Conservation (phyloP, 306 rosid species). For the Calophaca sinica region DNA sequence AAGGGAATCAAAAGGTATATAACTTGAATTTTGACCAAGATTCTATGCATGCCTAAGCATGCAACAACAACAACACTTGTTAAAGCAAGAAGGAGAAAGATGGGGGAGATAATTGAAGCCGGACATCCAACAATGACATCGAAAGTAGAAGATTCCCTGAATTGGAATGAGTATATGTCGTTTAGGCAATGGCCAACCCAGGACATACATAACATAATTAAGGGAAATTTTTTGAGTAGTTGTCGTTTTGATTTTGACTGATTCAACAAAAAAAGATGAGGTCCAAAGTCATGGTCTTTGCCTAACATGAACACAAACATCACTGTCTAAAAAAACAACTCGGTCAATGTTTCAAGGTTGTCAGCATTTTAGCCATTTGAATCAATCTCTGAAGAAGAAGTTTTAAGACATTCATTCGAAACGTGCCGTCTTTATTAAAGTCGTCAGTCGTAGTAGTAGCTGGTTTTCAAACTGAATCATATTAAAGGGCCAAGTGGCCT, state of each 20-base stretch:
- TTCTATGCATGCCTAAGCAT: conserved; percentile 42
- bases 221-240: conserved; percentile 39
- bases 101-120: conserved; percentile 21
- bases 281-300: conserved; percentile 51
- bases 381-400: background rate
- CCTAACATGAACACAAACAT: conserved; percentile 51
- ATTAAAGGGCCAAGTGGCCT: conserved; percentile 44
- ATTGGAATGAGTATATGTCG: conserved; percentile 48
- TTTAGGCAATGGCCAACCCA: conserved; percentile 51
- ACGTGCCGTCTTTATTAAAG: conserved; percentile 38
- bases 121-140: conserved; percentile 42
- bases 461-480: conserved; percentile 24
- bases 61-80: conserved; percentile 37
- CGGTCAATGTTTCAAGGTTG: conserved; percentile 42
- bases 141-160: conserved; percentile 49
- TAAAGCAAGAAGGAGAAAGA: conserved; percentile 34
- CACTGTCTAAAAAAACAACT: conserved; percentile 42
- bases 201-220: conserved; percentile 20
- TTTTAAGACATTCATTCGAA: conserved; percentile 37
- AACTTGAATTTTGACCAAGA: conserved; percentile 51
- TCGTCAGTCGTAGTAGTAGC: background rate
- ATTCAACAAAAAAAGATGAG: conserved; percentile 43
- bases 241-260: conserved; percentile 57
- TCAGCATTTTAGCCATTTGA: conserved; percentile 38
- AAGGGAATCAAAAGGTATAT: conserved; percentile 43